phyloP scores from a whole-genome alignment of 2,329 filamentous ascomycete species.

The Microsporum audouinii region DNA sequence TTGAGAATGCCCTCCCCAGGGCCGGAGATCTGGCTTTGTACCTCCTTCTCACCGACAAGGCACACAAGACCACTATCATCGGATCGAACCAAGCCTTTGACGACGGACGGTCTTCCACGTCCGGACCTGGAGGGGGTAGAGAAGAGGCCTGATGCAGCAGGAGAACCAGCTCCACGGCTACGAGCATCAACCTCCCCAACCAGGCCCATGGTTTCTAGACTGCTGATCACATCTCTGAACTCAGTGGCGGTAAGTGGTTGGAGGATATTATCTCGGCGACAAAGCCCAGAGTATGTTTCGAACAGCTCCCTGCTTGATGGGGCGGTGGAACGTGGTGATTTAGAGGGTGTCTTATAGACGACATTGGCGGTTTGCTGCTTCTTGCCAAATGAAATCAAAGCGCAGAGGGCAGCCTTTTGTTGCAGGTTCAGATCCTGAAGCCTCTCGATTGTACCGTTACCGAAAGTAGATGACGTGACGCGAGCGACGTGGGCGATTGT shows the following conservation, averaged over 20 bases:
- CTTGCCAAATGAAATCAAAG: conserved; percentile 76
- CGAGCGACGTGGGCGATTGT: conserved; percentile 85
- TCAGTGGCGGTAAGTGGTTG: conserved; percentile 84
- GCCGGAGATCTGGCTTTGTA: conserved; percentile 55
- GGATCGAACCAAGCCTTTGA: conserved; percentile 40
- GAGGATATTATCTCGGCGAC: conserved; percentile 75
- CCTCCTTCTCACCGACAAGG: conserved; percentile 67
- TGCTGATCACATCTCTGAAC: conserved; percentile 84
- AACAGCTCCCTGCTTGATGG: conserved; percentile 78
- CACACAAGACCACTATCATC: conserved; percentile 73
- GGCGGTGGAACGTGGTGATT: conserved; percentile 45
- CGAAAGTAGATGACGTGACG: conserved; percentile 79
- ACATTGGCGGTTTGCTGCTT: conserved; percentile 26
- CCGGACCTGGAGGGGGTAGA: conserved; percentile 63
- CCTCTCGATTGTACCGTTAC: conserved; percentile 74
- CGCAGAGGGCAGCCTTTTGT: conserved; percentile 88
- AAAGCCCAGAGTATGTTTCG: conserved; percentile 70
- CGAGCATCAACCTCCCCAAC: conserved; percentile 59
- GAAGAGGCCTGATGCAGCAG: conserved; percentile 35
- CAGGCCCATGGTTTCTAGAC: conserved; percentile 76
- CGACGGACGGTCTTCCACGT: conserved; percentile 42
- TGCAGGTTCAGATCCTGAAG: conserved; percentile 84
- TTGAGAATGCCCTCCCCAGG: conserved; percentile 39
- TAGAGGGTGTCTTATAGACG: conserved; percentile 45
- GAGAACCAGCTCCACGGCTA: conserved; percentile 51